Evolutionary conservation across 2,329 filamentous ascomycete species (phyloP).

Genomic region (Cladosporium sp.): DNA sequence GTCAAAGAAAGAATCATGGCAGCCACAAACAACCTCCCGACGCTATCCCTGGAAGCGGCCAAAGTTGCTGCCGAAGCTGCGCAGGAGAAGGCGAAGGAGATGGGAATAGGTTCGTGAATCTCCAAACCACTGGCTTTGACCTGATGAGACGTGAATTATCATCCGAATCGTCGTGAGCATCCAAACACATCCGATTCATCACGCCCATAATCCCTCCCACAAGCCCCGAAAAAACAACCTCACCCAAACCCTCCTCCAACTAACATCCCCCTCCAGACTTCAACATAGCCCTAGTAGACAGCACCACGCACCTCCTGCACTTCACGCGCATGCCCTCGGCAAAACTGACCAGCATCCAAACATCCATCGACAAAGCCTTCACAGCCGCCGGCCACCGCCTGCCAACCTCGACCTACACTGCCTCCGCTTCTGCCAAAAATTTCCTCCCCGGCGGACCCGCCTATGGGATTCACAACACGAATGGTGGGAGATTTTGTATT

Average conservation of each 20-base stretch:
- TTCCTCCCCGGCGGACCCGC: conserved; percentile 51
- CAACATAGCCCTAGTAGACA: conserved; percentile 48
- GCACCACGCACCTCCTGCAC: conserved; percentile 41
- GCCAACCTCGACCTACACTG: conserved; percentile 49
- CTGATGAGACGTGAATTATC: no score
- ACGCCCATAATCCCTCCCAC: no score
- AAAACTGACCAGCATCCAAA: conserved; percentile 52
- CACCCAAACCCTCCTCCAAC: no score
- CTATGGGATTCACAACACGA: conserved; percentile 49
- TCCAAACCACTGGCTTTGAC: background rate
- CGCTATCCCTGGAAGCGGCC: conserved; percentile 32
- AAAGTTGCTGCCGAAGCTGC: conserved; percentile 31
- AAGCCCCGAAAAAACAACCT: no score
- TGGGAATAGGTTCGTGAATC: conserved; percentile 32
- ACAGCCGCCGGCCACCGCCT: conserved; percentile 52
- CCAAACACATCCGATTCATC: no score
- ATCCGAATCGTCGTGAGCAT: no score
- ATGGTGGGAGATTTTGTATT: conserved; percentile 50
- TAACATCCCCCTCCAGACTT: conserved; percentile 41
- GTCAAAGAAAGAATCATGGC: background rate
- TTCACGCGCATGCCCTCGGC: conserved; percentile 47
- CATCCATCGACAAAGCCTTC: conserved; percentile 60
- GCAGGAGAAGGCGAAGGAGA: conserved; percentile 32
- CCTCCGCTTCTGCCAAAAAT: conserved; percentile 32
- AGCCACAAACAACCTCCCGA: conserved; percentile 29